Conservation (phyloP, 1,139 yeast species). For the Lodderomyces oxycetoniae region DNA sequence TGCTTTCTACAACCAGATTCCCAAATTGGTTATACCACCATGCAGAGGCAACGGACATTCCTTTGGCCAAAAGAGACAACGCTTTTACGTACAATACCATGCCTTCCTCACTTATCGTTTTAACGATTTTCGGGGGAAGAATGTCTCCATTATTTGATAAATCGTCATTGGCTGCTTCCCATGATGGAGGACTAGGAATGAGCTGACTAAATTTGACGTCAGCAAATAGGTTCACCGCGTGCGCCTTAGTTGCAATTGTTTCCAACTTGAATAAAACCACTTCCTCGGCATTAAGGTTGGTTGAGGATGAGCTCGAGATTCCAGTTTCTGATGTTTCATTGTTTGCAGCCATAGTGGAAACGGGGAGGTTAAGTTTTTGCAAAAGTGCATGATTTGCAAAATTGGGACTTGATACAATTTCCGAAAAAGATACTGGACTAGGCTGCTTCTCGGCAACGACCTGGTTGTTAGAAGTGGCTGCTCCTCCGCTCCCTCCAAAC, state of each 20-base stretch:
- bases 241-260: constrained; percentile 80
- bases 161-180: constrained; percentile 40
- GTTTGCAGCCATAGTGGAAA: constrained; percentile 15
- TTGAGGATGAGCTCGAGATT: neutral
- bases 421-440: constrained; percentile 3
- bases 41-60: constrained; percentile 76
- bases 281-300: constrained; percentile 24
- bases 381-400: constrained; percentile 34
- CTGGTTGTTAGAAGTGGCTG: constrained; percentile 7
- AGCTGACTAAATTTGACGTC: constrained; percentile 86
- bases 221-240: constrained; percentile 83
- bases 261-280: constrained; percentile 52
- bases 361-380: constrained; percentile 34
- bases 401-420: constrained; percentile 24
- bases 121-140: constrained; percentile 57
- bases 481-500: constrained; percentile 46
- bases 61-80: constrained; percentile 72
- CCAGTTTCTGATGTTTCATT: constrained; percentile 11
- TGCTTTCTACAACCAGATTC: constrained; percentile 2
- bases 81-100: constrained; percentile 80
- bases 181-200: constrained; percentile 71
- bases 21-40: constrained; percentile 70
- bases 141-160: constrained; percentile 36
- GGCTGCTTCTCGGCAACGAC: neutral
- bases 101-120: constrained; percentile 76